Evolutionary conservation across 495 filamentous ascomycete species (phyloP).

Genomic region (Hypoxylon subgilvum): DNA sequence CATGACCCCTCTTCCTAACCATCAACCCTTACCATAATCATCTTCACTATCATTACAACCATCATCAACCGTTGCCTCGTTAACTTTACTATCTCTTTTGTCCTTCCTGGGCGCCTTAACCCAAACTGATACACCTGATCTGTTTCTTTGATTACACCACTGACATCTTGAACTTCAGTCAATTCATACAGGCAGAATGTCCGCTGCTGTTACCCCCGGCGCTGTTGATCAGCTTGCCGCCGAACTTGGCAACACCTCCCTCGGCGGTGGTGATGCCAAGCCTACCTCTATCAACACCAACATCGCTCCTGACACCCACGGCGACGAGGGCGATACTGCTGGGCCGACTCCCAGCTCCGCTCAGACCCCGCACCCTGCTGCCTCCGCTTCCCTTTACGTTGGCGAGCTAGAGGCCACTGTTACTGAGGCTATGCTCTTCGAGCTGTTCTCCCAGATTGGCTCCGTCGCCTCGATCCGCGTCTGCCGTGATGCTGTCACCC

Average conservation of each 20-base stretch:
- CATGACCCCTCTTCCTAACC: too few relatives aligned
- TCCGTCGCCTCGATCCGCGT: conserved; percentile 99
- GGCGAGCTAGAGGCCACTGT: conserved; percentile 97
- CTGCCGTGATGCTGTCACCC: conserved; percentile 98
- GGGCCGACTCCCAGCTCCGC: conserved; percentile 74
- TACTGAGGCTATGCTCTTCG: conserved; percentile 99
- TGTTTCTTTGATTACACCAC: too few relatives aligned
- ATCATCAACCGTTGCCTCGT: too few relatives aligned
- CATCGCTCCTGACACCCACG: conserved; percentile 57
- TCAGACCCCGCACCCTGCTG: conserved; percentile 72
- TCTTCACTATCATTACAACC: too few relatives aligned
- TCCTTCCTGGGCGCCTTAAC: too few relatives aligned
- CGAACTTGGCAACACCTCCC: conserved; percentile 64
- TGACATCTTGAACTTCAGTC: too few relatives aligned
- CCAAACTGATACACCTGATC: too few relatives aligned
- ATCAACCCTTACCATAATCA: too few relatives aligned
- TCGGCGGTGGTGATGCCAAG: conserved; percentile 68
- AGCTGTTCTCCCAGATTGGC: conserved; percentile 99
- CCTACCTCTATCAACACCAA: conserved; percentile 69
- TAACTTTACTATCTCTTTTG: too few relatives aligned
- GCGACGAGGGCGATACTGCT: conserved; percentile 63
- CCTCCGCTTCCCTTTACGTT: conserved; percentile 97
- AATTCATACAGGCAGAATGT: conserved; percentile 59
- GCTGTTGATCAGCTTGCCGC: conserved; percentile 74
- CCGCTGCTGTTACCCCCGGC: conserved; percentile 64